Conservation (phyloP, 805 yeast species). For the Brettanomyces naardenensis region DNA sequence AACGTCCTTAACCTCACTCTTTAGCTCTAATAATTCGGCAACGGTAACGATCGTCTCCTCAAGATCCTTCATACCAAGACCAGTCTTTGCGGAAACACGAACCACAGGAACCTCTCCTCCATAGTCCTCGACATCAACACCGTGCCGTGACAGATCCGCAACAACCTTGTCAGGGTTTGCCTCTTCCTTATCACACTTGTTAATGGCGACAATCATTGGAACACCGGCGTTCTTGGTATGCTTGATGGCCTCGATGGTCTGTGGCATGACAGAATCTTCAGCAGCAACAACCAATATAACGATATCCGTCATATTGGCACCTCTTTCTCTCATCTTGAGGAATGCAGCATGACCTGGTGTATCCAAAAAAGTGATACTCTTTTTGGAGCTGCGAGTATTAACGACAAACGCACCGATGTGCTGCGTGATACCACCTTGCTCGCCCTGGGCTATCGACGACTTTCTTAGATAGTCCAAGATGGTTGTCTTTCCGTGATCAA, state of each 20-base stretch:
- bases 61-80: conserved; percentile 79
- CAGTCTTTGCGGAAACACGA: conserved; percentile 81
- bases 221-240: conserved; percentile 81
- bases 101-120: conserved; percentile 95
- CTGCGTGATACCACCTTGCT: conserved; percentile 95
- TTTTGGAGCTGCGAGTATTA: conserved; percentile 64
- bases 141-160: conserved; percentile 68
- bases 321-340: conserved; percentile 91
- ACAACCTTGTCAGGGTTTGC: conserved; percentile 69
- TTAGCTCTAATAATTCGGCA: conserved; percentile 75
- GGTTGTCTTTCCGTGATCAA: conserved; percentile 97
- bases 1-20: conserved; percentile 46
- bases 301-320: conserved; percentile 90
- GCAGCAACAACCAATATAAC: conserved; percentile 92
- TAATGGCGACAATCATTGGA: conserved; percentile 83
- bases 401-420: conserved; percentile 97
- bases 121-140: conserved; percentile 79
- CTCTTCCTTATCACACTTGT: conserved; percentile 81
- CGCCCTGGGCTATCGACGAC: conserved; percentile 74
- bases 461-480: conserved; percentile 80
- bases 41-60: conserved; percentile 85
- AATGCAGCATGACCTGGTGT: conserved; percentile 99
- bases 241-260: conserved; percentile 89
- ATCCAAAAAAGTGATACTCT: conserved; percentile 80
- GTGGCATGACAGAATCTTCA: conserved; percentile 97